A percentile compares a stretch with the other conserved stretches of the same genome.
Evolutionary conservation across 2,329 filamentous ascomycete species (phyloP).

Genomic region (Aspergillus floridensis): DNA sequence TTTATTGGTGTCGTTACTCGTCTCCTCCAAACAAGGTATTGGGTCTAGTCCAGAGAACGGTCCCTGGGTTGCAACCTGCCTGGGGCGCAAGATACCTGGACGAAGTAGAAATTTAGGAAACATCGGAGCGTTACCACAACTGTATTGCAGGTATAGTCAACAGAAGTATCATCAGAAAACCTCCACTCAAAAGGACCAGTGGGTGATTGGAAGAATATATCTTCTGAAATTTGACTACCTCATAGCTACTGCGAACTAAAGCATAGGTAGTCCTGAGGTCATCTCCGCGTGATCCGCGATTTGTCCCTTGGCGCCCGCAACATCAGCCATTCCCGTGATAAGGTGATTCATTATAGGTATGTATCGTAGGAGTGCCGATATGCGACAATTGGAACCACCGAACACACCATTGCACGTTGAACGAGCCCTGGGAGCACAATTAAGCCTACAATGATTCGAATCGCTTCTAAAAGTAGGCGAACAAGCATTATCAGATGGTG

Average conservation of each 20-base stretch:
- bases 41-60: slow-evolving; percentile 5
- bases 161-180: not conserved
- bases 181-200: not conserved
- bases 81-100: slow-evolving; percentile 47
- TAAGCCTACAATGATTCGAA: no score
- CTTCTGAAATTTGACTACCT: not conserved
- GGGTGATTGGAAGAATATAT: not conserved
- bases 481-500: no score
- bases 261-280: not conserved
- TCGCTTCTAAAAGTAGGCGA: no score
- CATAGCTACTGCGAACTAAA: not conserved
- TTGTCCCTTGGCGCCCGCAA: not conserved
- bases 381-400: no score
- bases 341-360: no score
- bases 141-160: not conserved
- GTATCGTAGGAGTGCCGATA: no score
- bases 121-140: slow-evolving; percentile 18
- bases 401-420: no score
- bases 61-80: slow-evolving; percentile 12
- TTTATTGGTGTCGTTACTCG: slow-evolving; percentile 30
- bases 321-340: not conserved
- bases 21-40: not conserved
- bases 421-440: no score
- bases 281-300: not conserved
- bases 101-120: slow-evolving; percentile 55